Evolutionary conservation across 2,329 filamentous ascomycete genomes (phyloP), one percentile per base, ranked within the genome.

Genomic region (Aspergillus amoenus): DNA sequence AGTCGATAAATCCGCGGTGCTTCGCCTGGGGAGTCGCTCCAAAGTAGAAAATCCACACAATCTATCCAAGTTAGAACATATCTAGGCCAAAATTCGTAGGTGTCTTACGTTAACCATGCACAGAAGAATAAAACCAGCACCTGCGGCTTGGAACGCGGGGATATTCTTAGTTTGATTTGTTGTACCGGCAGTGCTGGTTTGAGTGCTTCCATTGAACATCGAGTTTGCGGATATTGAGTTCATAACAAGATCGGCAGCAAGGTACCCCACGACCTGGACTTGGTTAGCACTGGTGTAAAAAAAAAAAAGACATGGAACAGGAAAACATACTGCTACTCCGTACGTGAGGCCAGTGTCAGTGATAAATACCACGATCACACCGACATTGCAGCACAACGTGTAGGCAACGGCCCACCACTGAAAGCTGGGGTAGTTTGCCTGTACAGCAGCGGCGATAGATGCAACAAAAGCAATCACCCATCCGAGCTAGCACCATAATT

Each of bases 41-140:
- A 70, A 97, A 99, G 81, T 97, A 97, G 78, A 97, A 96, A 66
- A 97, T 96, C 94, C 94, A 99, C 58, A 97, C 85, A 67, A 96
- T 90, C 93, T 97, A 66, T n/a, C 18, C n/a, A 40, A 17, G 18
- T 63, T 34, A 65, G 63, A 37, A 21, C 44, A 30, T 45, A 7
- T 18, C n/a, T 9, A n/a, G 8, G 44, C 18, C 3, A 12, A 21
- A 13, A 17, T 8, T 15, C 9, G 34, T 45, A 21, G 5, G 34
- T 37, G 7, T 27, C 90, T 70, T 84, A 97, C 93, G 66, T 89
- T 86, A 55, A 97, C 87, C 85, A 97, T 97, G 57, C 92, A 93
- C 46, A 97, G 81, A 52, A 99, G 82, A 61, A 99, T 96, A 75
- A 95, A 95, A 45, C 94, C 94, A 59, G 94, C 94, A 27, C 90